These are phyloP conservation scores for Cryptococcus deneoformans DNA, from an alignment of 1,284 basidiomycete genomes.

Conservation along the genomic window DNA sequence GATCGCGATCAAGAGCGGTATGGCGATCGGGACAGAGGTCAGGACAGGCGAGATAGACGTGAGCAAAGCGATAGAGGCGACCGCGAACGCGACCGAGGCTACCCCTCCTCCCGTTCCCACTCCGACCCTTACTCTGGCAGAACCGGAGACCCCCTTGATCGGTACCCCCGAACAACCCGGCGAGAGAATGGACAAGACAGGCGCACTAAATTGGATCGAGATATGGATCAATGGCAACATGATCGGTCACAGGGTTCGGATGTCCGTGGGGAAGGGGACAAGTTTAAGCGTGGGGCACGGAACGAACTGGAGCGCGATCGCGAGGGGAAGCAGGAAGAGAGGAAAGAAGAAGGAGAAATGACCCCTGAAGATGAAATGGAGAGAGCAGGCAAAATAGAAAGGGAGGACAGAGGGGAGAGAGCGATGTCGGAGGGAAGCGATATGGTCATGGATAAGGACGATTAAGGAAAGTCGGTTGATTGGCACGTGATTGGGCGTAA, in stretches of 20 bases:
- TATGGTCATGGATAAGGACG: constrained; percentile 34
- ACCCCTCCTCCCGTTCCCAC: not conserved
- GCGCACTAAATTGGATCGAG: constrained; percentile 13
- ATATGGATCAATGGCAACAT: constrained; percentile 33
- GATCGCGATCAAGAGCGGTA: constrained; percentile 3
- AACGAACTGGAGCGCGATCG: constrained; percentile 10
- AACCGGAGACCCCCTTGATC: not conserved
- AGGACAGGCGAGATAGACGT: not conserved
- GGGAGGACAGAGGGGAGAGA: constrained; percentile 49
- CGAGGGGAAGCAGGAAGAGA: constrained; percentile 10
- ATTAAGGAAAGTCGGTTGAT: constrained; percentile 4
- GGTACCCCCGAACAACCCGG: not conserved
- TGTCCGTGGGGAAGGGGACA: constrained; percentile 2
- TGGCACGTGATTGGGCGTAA: no score
- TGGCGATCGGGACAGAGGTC: constrained; percentile 2
- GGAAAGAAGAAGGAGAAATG: constrained; percentile 2
- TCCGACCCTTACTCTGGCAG: not conserved
- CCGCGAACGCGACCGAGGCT: no score
- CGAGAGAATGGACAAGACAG: not conserved
- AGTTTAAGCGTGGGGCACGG: constrained; percentile 2
- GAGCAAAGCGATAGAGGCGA: no score
- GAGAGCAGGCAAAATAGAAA: constrained; percentile 20
- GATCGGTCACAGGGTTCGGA: constrained; percentile 14
- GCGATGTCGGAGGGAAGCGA: constrained; percentile 26
- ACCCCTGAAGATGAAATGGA: constrained; percentile 6